These are phyloP conservation scores for Heterobasidion irregulare DNA, from an alignment of 1,284 basidiomycete species.

Conservation along the genomic window DNA sequence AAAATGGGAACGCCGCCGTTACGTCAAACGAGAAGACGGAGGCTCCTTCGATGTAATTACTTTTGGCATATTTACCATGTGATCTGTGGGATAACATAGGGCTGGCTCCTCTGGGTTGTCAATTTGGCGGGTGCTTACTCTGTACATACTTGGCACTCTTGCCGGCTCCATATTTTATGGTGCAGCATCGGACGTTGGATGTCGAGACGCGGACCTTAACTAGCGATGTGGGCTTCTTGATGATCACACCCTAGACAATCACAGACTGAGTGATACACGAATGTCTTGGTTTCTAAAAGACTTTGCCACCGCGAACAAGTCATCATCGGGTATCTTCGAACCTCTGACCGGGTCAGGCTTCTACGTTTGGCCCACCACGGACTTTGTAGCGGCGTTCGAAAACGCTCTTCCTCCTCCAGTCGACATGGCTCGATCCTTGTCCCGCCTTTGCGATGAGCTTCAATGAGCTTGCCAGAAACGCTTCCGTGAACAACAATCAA, in stretches of 20 bases:
- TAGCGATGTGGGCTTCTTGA: not conserved
- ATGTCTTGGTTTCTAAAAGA: too few relatives aligned
- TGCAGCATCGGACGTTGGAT: not conserved
- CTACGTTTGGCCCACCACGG: too few relatives aligned
- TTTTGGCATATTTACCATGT: not conserved
- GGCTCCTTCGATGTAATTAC: constrained; percentile 14
- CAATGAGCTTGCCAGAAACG: too few relatives aligned
- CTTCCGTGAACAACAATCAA: too few relatives aligned
- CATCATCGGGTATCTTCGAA: too few relatives aligned
- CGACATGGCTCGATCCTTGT: too few relatives aligned
- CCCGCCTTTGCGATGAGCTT: too few relatives aligned
- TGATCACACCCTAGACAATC: not conserved
- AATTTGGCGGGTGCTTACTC: constrained; percentile 5
- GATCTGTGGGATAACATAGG: not conserved
- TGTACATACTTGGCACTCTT: constrained; percentile 4
- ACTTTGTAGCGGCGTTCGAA: too few relatives aligned
- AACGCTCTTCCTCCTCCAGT: too few relatives aligned
- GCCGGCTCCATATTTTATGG: not conserved
- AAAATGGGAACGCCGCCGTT: constrained; percentile 24
- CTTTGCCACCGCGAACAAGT: too few relatives aligned
- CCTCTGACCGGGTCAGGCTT: too few relatives aligned
- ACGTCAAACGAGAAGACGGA: constrained; percentile 16
- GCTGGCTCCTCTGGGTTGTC: constrained; percentile 3
- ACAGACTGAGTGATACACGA: too few relatives aligned
- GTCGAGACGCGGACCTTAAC: not conserved